A percentile compares a stretch with the other conserved stretches of the same genome.
Conservation (phyloP, 306 rosid genomes). For the Potentilla sterilis region DNA sequence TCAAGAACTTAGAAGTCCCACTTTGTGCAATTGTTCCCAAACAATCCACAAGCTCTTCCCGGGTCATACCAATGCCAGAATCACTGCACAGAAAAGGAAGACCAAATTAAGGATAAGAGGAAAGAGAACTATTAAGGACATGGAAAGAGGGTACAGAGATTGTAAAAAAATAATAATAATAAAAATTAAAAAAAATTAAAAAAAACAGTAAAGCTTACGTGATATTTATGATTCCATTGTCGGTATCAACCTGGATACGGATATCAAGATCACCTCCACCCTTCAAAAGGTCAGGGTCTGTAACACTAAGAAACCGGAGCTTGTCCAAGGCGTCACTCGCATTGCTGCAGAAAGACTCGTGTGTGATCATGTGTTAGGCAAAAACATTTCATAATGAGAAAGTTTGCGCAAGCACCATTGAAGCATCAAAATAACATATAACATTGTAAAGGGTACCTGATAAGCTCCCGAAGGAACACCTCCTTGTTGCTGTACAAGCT, state of each 20-base stretch:
- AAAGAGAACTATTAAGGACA: background rate
- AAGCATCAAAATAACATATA: background rate
- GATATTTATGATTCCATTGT: constrained; percentile 73
- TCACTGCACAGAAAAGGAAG: constrained; percentile 53
- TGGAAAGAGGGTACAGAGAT: background rate
- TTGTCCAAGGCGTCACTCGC: constrained; percentile 99
- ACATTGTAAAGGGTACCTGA: constrained; percentile 49
- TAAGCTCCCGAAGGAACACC: constrained; percentile 92
- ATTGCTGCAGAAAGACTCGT: constrained; percentile 48
- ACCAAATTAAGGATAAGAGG: background rate
- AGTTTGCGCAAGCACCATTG: background rate
- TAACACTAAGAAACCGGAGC: constrained; percentile 85
- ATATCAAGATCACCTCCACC: constrained; percentile 77
- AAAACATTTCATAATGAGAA: background rate
- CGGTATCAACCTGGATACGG: constrained; percentile 77
- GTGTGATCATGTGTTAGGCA: background rate
- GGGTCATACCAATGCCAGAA: constrained; percentile 94
- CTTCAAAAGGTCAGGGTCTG: constrained; percentile 70
- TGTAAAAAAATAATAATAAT: background rate
- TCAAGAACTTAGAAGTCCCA: constrained; percentile 94
- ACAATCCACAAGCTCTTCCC: constrained; percentile 86
- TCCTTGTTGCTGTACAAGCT: constrained; percentile 97
- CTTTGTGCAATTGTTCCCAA: constrained; percentile 99
- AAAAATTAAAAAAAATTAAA: too few species aligned
- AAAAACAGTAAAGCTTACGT: constrained; percentile 45